These are phyloP conservation scores for Aspergillus coremiiformis DNA, from an alignment of 495 filamentous ascomycete genomes.

Conservation along the genomic window DNA sequence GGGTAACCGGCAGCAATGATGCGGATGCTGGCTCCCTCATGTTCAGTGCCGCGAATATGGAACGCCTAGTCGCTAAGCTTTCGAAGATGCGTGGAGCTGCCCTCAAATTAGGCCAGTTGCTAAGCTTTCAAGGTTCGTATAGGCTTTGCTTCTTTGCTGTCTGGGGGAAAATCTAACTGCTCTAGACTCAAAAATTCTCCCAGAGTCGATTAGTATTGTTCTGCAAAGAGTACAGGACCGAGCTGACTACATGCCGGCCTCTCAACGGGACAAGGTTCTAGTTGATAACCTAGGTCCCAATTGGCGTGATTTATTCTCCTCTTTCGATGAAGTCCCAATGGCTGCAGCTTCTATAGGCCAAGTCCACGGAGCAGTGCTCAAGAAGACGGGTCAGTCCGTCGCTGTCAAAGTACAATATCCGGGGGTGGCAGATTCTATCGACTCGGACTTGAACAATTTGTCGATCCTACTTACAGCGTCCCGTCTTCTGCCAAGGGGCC, in stretches of 20 bases:
- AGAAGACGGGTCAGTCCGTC: conserved; percentile 63
- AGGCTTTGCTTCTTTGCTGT: not conserved
- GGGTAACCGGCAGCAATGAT: conserved; percentile 53
- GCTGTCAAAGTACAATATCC: conserved; percentile 98
- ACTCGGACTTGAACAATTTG: conserved; percentile 90
- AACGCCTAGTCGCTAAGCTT: conserved; percentile 82
- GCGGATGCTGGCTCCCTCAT: conserved; percentile 67
- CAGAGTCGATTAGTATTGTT: conserved; percentile 73
- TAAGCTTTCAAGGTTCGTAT: conserved; percentile 75
- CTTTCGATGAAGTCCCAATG: conserved; percentile 86
- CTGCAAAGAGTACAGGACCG: conserved; percentile 92
- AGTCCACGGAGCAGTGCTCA: conserved; percentile 81
- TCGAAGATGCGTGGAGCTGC: conserved; percentile 97
- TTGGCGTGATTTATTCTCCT: conserved; percentile 76
- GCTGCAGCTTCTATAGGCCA: conserved; percentile 98
- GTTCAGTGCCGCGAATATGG: conserved; percentile 83
- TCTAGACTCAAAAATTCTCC: conserved; percentile 87
- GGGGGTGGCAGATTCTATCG: conserved; percentile 90
- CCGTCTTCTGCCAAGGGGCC: conserved; percentile 76
- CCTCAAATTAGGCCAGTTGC: conserved; percentile 94
- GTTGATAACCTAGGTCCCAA: conserved; percentile 67
- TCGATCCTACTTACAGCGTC: conserved; percentile 85
- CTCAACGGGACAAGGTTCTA: conserved; percentile 81
- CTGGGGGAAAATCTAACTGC: not conserved
- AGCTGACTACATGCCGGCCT: conserved; percentile 95